Conservation (phyloP, 129 eudicot genomes). For the Deinandra increscens region DNA sequence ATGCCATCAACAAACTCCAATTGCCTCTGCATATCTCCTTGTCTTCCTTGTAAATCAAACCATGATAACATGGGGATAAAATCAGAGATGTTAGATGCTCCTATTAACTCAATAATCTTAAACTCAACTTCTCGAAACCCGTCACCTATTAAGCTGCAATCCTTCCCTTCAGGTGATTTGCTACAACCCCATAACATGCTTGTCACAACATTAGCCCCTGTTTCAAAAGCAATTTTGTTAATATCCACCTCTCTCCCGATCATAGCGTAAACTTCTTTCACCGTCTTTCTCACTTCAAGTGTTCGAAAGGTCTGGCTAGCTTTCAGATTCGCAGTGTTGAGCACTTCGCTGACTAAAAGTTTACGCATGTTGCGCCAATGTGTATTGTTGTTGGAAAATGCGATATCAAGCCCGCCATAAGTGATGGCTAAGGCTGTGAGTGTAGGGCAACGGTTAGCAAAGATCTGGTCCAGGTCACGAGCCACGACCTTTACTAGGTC, state of each 20-base stretch:
- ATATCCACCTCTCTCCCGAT: slow-evolving; percentile 1
- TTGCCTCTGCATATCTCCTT: slow-evolving; percentile 15
- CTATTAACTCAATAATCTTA: slow-evolving; percentile 15
- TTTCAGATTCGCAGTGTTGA: slow-evolving; percentile 23
- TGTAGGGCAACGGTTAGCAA: slow-evolving; percentile 16
- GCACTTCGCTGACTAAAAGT: slow-evolving; percentile 24
- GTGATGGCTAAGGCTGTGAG: not conserved
- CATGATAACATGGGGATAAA: slow-evolving; percentile 26
- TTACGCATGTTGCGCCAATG: slow-evolving; percentile 39
- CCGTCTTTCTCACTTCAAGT: slow-evolving; percentile 28
- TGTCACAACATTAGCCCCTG: slow-evolving; percentile 13
- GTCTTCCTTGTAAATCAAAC: slow-evolving; percentile 28
- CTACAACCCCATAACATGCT: too few relatives aligned
- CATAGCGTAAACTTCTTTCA: slow-evolving; percentile 4
- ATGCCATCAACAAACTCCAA: not conserved
- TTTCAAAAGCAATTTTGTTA: slow-evolving; percentile 11
- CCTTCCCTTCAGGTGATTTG: slow-evolving; percentile 16
- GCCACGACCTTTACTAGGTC: slow-evolving; percentile 21
- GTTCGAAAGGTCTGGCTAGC: not conserved
- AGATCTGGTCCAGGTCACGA: slow-evolving; percentile 15
- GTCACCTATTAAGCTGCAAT: not conserved
- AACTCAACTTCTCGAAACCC: slow-evolving; percentile 26
- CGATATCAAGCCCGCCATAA: slow-evolving; percentile 4
- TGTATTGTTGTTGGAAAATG: too few relatives aligned
- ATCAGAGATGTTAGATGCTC: slow-evolving; percentile 30